A percentile compares a stretch with the other conserved stretches of the same genome.
Evolutionary conservation across 2,329 filamentous ascomycete genomes (phyloP).

Genomic region (Colletotrichum ledebouriae): DNA sequence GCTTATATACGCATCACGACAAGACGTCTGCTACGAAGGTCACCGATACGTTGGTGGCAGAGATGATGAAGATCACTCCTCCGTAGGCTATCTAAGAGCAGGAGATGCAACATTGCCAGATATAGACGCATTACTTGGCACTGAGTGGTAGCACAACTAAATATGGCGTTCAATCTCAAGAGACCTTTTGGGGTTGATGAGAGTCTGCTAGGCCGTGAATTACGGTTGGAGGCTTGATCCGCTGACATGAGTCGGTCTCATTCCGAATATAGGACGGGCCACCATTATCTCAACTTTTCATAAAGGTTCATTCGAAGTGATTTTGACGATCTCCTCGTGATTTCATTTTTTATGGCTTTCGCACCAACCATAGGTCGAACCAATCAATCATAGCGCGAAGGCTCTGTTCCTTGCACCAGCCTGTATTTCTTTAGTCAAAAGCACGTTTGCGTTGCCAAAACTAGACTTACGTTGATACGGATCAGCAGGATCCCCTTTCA

Average conservation of each 20-base stretch:
- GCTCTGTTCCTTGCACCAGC: constrained; percentile 51
- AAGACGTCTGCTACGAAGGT: constrained; percentile 10
- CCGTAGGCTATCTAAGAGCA: background rate
- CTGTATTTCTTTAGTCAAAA: constrained; percentile 43
- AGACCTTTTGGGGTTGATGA: no score
- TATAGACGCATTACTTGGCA: background rate
- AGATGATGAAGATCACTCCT: background rate
- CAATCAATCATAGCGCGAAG: constrained; percentile 47
- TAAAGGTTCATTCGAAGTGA: no score
- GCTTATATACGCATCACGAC: no score
- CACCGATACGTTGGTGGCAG: background rate
- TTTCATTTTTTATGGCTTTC: background rate
- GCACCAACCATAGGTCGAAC: constrained; percentile 48
- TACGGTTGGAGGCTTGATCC: no score
- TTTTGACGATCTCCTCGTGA: no score
- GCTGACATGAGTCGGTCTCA: no score
- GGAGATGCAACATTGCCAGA: no score
- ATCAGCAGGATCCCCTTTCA: constrained; percentile 65
- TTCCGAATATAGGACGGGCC: no score
- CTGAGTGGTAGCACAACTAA: no score
- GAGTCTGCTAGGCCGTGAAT: no score
- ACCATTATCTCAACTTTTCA: no score
- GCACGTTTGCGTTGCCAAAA: rapidly evolving
- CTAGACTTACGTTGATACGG: constrained; percentile 31
- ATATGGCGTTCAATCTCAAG: no score